These are phyloP conservation scores for Penstemon barbatus DNA, from an alignment of 257 asterid genomes.

Conservation along the genomic window DNA sequence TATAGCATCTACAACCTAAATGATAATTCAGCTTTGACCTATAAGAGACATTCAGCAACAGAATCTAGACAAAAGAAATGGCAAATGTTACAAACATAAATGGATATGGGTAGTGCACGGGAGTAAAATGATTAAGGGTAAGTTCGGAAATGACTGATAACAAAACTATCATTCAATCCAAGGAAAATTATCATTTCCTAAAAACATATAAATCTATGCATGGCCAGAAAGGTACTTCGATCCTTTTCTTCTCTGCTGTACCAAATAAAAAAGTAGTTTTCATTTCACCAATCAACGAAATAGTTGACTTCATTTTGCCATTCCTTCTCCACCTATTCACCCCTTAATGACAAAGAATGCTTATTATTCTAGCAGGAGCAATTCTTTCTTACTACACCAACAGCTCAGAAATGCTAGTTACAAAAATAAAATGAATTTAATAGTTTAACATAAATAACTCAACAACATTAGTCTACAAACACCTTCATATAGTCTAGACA, in stretches of 20 bases:
- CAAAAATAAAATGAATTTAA: neutral
- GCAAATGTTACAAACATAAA: neutral
- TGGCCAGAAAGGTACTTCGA: neutral
- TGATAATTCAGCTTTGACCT: neutral
- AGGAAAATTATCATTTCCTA: neutral
- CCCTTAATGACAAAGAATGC: neutral
- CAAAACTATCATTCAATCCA: neutral
- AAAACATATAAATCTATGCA: neutral
- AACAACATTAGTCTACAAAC: neutral
- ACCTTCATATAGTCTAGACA: slow-evolving; percentile 7
- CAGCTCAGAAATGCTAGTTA: slow-evolving; percentile 9
- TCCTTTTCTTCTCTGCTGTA: neutral
- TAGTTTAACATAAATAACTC: neutral
- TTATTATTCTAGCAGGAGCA: neutral
- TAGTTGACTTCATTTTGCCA: neutral
- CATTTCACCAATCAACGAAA: neutral
- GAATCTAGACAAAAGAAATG: neutral
- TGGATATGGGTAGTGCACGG: too few relatives aligned
- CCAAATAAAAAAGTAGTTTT: neutral
- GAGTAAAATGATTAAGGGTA: neutral
- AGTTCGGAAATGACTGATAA: neutral
- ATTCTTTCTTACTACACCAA: neutral
- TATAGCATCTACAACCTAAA: neutral
- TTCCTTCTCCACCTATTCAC: slow-evolving; percentile 5
- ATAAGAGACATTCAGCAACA: neutral